phyloP scores from a whole-genome alignment of 345 rosid genomes.

The Barbarea vulgaris region DNA sequence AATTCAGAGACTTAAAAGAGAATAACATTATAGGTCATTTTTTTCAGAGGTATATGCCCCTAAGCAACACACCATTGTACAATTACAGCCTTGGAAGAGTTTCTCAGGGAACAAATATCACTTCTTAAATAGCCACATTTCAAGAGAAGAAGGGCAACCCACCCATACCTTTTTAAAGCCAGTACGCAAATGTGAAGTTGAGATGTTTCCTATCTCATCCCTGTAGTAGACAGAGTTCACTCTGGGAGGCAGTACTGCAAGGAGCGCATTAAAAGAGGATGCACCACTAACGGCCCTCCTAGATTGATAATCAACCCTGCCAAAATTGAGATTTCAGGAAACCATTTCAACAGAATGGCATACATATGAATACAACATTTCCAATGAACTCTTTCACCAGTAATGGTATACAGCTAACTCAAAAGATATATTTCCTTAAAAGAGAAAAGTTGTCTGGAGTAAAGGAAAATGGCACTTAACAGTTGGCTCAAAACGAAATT shows the following conservation, averaged over 20 bases:
- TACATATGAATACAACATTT: not conserved
- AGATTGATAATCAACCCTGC: conserved; percentile 97
- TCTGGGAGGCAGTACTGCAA: conserved; percentile 86
- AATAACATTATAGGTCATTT: not conserved
- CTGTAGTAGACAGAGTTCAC: conserved; percentile 97
- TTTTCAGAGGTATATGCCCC: not conserved
- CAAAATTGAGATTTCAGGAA: conserved; percentile 37
- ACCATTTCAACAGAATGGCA: conserved; percentile 8
- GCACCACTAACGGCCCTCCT: conserved; percentile 61
- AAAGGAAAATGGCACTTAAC: conserved; percentile 9
- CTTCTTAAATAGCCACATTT: conserved; percentile 12
- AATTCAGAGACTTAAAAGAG: not conserved
- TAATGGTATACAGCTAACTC: not conserved
- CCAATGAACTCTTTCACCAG: not conserved
- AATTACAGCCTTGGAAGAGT: not conserved
- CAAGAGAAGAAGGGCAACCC: not conserved
- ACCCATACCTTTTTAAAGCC: conserved; percentile 57
- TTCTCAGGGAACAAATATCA: conserved; percentile 15
- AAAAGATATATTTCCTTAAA: not conserved
- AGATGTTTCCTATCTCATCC: conserved; percentile 93
- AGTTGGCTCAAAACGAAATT: conserved; percentile 9
- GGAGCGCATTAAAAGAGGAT: conserved; percentile 80
- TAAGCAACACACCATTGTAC: not conserved
- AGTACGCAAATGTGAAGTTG: conserved; percentile 82
- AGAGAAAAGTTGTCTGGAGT: not conserved